Conservation (phyloP, 106 monocot species). For the Hemerocallis citrina region DNA sequence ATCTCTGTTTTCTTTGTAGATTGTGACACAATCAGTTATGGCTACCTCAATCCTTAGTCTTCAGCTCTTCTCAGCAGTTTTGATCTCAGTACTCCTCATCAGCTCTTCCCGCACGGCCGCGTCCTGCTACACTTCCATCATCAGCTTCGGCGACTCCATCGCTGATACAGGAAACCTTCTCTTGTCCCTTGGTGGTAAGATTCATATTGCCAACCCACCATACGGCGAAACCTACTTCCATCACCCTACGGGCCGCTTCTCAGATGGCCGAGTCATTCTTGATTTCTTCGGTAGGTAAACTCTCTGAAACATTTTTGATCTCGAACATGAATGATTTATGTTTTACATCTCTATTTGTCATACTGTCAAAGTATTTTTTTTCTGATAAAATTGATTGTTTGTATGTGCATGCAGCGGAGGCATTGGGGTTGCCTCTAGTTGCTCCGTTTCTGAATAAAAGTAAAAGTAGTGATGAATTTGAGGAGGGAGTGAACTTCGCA, state of each 20-base stretch:
- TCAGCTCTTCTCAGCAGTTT: too few relatives aligned
- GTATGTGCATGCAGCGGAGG: neutral
- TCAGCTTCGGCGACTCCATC: conserved; percentile 61
- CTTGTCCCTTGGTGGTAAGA: conserved; percentile 2
- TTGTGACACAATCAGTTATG: too few relatives aligned
- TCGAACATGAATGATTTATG: neutral
- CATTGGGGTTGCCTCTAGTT: too few relatives aligned
- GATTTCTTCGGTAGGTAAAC: conserved; percentile 35
- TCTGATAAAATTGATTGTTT: too few relatives aligned
- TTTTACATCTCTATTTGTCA: neutral
- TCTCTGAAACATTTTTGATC: conserved; percentile 10
- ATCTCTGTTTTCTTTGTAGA: too few relatives aligned
- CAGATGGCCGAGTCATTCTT: conserved; percentile 13
- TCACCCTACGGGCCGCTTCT: conserved; percentile 46
- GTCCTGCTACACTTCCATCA: conserved; percentile 32
- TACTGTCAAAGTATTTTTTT: neutral
- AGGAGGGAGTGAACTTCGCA: conserved; percentile 51
- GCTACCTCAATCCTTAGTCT: too few relatives aligned
- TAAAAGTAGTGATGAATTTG: conserved; percentile 5
- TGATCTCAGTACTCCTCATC: too few relatives aligned
- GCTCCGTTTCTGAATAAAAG: conserved; percentile 18
- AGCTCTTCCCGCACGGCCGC: too few relatives aligned
- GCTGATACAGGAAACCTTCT: conserved; percentile 60
- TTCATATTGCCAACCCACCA: conserved; percentile 12
- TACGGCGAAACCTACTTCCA: conserved; percentile 51